Base-by-base conservation (phyloP, 2,329 filamentous ascomycete genomes). In the Hymenoscyphus fructigenus region DNA sequence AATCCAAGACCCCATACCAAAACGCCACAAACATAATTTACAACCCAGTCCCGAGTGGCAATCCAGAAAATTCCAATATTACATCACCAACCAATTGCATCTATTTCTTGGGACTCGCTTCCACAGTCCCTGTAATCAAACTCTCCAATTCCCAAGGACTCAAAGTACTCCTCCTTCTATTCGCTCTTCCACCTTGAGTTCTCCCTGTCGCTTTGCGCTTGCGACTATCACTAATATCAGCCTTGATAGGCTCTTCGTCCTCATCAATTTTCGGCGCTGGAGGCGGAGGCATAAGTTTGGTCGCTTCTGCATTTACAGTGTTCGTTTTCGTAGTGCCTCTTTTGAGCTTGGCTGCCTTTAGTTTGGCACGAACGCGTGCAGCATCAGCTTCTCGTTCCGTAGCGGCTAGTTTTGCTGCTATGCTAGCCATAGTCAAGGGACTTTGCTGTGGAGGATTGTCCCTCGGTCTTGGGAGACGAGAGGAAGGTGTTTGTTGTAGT, bases 71-170 rank as follows among this genome's bases (percentile, higher is more conserved):
- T n/a, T 2, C n/a, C 17, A 23, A 47, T 23, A 47, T 47, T n/a
- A n/a, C 15, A 47, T 17, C 12, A 41, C 36, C 36, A 44, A 32
- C 29, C 4, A 53, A 23, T 26, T 20, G 4, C 2, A 20, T 53
- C 47, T 53, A 53, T 53, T 53, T 53, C 47, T 26, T 53, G 10
- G 47, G 47, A 28, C 56, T 47, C 14, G 61, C 55, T 34, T 32
- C 53, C 34, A 69, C 65, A 47, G 66, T 66, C 1, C 82, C 82
- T 2, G 78, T 70, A 61, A 89, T 88, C 74, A 91, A 75, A 56
- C 83, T 86, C 77, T 91, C 85, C 73, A 93, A 77, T 77, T 94
- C 91, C 81, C 89, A 89, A 2, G 89, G 87, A 71, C 85, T 92
- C 36, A 94, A 79, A 23, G 91, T 93, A 72, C 89, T 92, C 75